Base-by-base conservation (phyloP, 2,329 filamentous ascomycete species). In the Pseudogymnoascus verrucosus region DNA sequence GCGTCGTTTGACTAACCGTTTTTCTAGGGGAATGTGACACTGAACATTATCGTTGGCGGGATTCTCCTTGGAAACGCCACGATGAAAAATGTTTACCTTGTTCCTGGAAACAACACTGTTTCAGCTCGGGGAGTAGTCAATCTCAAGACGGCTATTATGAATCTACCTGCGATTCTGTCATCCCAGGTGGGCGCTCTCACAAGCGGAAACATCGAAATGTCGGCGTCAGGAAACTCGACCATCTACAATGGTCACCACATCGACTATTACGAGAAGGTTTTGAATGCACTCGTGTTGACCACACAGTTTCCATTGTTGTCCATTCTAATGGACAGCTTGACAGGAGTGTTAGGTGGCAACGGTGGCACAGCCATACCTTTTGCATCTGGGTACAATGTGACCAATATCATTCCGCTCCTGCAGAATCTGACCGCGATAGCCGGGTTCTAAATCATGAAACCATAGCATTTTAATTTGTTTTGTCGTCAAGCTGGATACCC, bases 161-260 rank as follows among this genome's bases (percentile, higher is more conserved):
- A 82, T 62, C 68, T 81, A 0, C 72, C 73, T 0, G 66, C 70
- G 2, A 72, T 82, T 5, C 69, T 81, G 0, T 68, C 72, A 10
- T 71, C 69, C 60, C 78, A 81, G 60, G 69, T 69, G 1, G 69
- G 66, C 0, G 69, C 78, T 0, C 72, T 81, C 1, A 67, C 66
- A 28, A 68, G 74, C 0, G 79, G 79, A 3, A 72, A 75, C n/a
- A 69, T 81, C 21, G 71, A 75, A 64, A 69, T 81, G 44, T 75
- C 74, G 57, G 74, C 76, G 3, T 74, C 74, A 0, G 78, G 78
- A 2, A 80, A 80, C 60, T 64, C 73, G 1, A 78, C 78, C 1
- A 67, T 76, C 0, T 73, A 77, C 44, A 74, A 79, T 37, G 78
- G 78, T 2, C 16, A 76, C 64, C 77, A 76, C 63, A 77, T 82